phyloP scores from a whole-genome alignment of 805 yeast species.

The Yamadazyma olivae region DNA sequence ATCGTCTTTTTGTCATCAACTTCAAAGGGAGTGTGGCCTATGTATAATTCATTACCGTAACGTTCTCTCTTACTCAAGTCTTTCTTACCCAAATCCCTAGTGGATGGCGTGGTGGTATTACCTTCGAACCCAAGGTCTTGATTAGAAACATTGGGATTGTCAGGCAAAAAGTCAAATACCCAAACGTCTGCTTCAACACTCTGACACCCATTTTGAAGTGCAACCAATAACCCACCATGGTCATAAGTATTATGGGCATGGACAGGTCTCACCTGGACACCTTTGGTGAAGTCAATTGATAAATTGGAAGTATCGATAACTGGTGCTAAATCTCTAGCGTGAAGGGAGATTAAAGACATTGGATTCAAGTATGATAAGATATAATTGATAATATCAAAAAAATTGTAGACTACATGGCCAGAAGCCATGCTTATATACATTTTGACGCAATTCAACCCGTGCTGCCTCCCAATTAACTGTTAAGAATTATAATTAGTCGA shows the following conservation, averaged over 20 bases:
- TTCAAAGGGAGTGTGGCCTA: slow-evolving; percentile 56
- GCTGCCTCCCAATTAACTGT: too few species aligned
- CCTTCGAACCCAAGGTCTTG: slow-evolving; percentile 25
- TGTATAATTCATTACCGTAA: slow-evolving; percentile 42
- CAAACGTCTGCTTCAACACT: slow-evolving; percentile 69
- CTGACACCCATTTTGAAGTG: slow-evolving; percentile 52
- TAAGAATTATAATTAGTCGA: too few species aligned
- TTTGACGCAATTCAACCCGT: neutral
- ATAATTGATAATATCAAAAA: neutral
- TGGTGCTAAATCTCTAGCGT: slow-evolving; percentile 3
- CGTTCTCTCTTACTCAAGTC: slow-evolving; percentile 1
- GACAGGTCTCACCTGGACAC: neutral
- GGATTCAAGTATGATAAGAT: neutral
- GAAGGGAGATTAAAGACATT: slow-evolving; percentile 1
- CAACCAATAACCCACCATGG: slow-evolving; percentile 18
- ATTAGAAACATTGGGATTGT: neutral
- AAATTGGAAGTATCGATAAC: slow-evolving; percentile 3
- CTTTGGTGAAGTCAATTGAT: slow-evolving; percentile 2
- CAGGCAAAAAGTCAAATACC: slow-evolving; percentile 22
- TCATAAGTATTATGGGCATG: slow-evolving; percentile 7
- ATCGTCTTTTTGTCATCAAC: slow-evolving; percentile 48
- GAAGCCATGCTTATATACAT: slow-evolving; percentile 2
- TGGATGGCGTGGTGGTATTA: slow-evolving; percentile 23
- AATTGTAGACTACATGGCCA: neutral
- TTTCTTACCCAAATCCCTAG: slow-evolving; percentile 13